These are phyloP conservation scores for Fusarium pseudograminearum DNA, from an alignment of 2,329 filamentous ascomycete species.

Conservation along the genomic window DNA sequence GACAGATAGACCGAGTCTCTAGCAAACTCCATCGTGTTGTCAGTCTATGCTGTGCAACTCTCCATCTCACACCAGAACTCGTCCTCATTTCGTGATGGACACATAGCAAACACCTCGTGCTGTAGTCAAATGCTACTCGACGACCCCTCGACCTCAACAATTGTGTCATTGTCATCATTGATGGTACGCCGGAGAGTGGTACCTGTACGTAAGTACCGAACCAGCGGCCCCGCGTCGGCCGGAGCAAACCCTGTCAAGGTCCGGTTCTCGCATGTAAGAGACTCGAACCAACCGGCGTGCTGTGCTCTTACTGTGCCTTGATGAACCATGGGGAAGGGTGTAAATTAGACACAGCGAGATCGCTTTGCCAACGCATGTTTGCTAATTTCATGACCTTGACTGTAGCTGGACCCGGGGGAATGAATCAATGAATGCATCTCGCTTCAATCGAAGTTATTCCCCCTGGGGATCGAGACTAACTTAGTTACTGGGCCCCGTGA, in stretches of 20 bases:
- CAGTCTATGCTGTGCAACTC: slow-evolving; percentile 35
- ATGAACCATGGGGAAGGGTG: slow-evolving; percentile 27
- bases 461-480: slow-evolving; percentile 30
- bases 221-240: slow-evolving; percentile 44
- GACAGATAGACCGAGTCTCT: slow-evolving; percentile 22
- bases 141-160: slow-evolving; percentile 21
- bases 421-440: slow-evolving; percentile 36
- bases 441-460: slow-evolving; percentile 16
- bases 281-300: slow-evolving; percentile 19
- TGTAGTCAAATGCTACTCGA: slow-evolving; percentile 32
- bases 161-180: slow-evolving; percentile 49
- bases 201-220: slow-evolving; percentile 44
- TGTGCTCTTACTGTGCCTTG: slow-evolving; percentile 25
- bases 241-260: slow-evolving; percentile 32
- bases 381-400: slow-evolving; percentile 37
- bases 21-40: slow-evolving; percentile 21
- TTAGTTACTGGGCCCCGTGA: slow-evolving; percentile 40
- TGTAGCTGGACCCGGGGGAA: slow-evolving; percentile 38
- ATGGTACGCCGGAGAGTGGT: slow-evolving; percentile 38
- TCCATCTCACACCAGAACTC: slow-evolving; percentile 24
- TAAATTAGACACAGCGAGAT: not conserved
- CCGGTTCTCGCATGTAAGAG: slow-evolving; percentile 21
- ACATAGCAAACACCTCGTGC: slow-evolving; percentile 34
- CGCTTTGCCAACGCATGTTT: slow-evolving; percentile 25
- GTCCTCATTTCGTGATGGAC: slow-evolving; percentile 22